These are phyloP conservation scores for Trichomonascus vanleenenianus DNA, from an alignment of 805 yeast genomes.

Conservation along the genomic window DNA sequence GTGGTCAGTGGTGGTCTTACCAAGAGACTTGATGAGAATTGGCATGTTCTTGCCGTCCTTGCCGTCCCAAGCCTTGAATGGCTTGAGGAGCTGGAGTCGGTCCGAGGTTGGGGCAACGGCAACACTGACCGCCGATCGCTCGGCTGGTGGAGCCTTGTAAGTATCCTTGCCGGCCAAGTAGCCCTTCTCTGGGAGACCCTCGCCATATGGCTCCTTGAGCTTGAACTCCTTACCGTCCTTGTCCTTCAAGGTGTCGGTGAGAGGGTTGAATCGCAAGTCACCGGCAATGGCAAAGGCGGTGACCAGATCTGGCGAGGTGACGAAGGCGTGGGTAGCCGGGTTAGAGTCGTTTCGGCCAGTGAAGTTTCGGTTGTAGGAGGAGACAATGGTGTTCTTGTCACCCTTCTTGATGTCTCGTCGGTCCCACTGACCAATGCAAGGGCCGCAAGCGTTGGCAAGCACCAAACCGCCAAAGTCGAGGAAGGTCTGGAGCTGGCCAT, in stretches of 20 bases:
- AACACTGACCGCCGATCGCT: slow-evolving; percentile 68
- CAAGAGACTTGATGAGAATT: slow-evolving; percentile 90
- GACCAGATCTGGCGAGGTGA: slow-evolving; percentile 93
- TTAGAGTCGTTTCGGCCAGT: slow-evolving; percentile 97
- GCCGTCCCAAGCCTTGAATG: slow-evolving; percentile 96
- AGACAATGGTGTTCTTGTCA: slow-evolving; percentile 92
- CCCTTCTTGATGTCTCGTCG: slow-evolving; percentile 88
- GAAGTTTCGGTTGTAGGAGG: slow-evolving; percentile 97
- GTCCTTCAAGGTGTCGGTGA: slow-evolving; percentile 82
- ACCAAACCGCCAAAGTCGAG: slow-evolving; percentile 90
- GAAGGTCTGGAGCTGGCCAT: slow-evolving; percentile 84
- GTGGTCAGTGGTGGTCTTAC: slow-evolving; percentile 99
- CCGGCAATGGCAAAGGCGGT: slow-evolving; percentile 95
- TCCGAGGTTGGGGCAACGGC: slow-evolving; percentile 82
- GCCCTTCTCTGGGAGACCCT: slow-evolving; percentile 82
- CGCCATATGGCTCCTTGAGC: slow-evolving; percentile 82
- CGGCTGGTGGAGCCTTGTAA: slow-evolving; percentile 94
- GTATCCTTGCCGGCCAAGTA: slow-evolving; percentile 92
- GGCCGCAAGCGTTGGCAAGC: slow-evolving; percentile 97
- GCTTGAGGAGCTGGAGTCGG: slow-evolving; percentile 90
- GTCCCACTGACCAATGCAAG: slow-evolving; percentile 99
- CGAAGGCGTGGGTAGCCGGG: slow-evolving; percentile 94
- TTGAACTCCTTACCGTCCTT: slow-evolving; percentile 85
- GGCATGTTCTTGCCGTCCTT: slow-evolving; percentile 85
- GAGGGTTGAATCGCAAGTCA: slow-evolving; percentile 92